Base-by-base conservation (phyloP, 2,329 filamentous ascomycete genomes). In the Zasmidium cellare region DNA sequence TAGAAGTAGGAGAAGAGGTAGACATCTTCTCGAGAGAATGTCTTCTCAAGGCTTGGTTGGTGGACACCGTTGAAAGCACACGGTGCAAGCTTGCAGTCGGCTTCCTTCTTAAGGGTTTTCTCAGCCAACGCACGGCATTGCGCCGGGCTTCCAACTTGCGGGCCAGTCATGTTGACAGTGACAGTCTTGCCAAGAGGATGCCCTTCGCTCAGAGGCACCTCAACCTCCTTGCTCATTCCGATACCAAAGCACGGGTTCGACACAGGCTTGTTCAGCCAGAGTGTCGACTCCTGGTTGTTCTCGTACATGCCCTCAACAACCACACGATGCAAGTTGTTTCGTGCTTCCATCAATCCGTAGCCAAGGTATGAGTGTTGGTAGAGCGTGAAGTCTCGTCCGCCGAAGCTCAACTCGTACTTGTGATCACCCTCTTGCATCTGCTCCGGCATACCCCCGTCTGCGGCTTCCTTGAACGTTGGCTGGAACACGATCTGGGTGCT, bases 401-500 rank as follows among this genome's bases (percentile, higher is more conserved):
- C 92, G 70, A 97, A 99, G 63, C 86, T 84, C 58, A 99, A 87
- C 53, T 87, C 84, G 78, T 97, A 99, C 79, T 96, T 97, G 84
- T 99, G 94, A 72, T 97, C 92, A 56, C 94, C 94, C 46, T 92
- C 88, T 18, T 87, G 84, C 69, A 99, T 83, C 74, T 87, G 89
- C 72, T 91, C 87, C 0, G 92, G 92, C 82, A 97, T 89, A 59
- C 92, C 92, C 61, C 90, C 90, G 51, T 83, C 80, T 55, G 84
- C 76, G 56, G 84, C 83, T 55, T 84, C 83, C 73, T 90, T 88
- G 78, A 96, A 99, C 52, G 89, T 96, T 20, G 96, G 96, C 80
- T 99, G 87, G 76, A 97, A 99, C 66, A 99, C 96, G 72, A 99
- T 97, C 79, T 99, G 94, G 14, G 96, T 99, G 20, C 92, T 97